Base-by-base conservation (phyloP, 129 eudicot species). In the Dittrichia graveolens region DNA sequence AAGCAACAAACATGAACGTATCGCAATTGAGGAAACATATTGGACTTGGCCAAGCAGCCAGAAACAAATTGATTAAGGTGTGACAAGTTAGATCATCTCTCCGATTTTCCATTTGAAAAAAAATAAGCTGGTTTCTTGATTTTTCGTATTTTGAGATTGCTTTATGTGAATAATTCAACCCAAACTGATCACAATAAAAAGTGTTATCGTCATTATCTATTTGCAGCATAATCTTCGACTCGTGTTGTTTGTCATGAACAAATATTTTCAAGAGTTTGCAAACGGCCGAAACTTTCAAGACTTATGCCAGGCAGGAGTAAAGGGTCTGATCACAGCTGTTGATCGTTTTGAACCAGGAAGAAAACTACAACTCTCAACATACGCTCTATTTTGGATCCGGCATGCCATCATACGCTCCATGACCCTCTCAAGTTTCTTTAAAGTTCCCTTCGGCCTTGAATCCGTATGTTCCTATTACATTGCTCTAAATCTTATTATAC, bases 171-270 rank as follows among this genome's bases (percentile, higher is more conserved):
- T 64, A 47, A 47, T 49, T 34, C 47, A 41, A 53, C 53, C 54
- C 15, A n/a, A 14, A 38, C 8, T 14, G 16, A 50, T 50, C 56
- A 50, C 1, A 50, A 14, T 50, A 50, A 8, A 50, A 50, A n/a
- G 55, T 39, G 12, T 62, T 53, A 11, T 66, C 38, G 38, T 67
- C 41, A 55, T 24, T n/a, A 5, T 55, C 12, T 77, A 31, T 37
- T 52, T 86, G 85, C 99, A 95, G 99, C 99, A 95, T 86, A 95
- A 95, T 78, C 96, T 95, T 42, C 90, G 99, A 63, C 97, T 95
- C 0, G 89, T 95, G 40, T 67, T 88, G 72, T 95, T 90, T 79
- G 96, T 83, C 42, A 91, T 95, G 89, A 95, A 95, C 85, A 95
- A 91, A 76, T 83, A 91, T 61, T 95, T 95, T 83, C 97, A 88